Base-by-base conservation (phyloP, 805 yeast genomes). In the Hyphopichia homilentoma region DNA sequence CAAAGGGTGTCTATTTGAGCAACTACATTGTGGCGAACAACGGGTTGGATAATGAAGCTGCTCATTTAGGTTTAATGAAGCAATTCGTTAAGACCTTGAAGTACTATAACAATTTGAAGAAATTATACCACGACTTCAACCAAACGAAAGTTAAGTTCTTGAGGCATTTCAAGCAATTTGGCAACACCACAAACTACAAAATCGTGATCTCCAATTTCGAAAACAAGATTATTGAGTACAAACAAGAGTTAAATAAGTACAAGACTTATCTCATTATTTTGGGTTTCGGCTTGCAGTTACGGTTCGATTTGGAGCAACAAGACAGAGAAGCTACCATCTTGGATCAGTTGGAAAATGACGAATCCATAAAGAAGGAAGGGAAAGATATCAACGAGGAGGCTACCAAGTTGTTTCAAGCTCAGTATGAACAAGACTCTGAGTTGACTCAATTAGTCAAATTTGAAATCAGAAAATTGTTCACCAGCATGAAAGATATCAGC, bases 281-380 rank as follows among this genome's bases (percentile, higher is more conserved):
- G 26, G 74, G 70, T n/a, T 59, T 58, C 42, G 78, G 73, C 0
- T 62, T 73, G 36, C 66, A 62, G 35, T 52, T 71, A 36, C 59
- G 77, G 38, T 61, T 58, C 32, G 70, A 68, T 34, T 50, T 64
- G 37, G 67, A 65, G 37, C 58, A 49, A 24, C 58, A 54, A 32
- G 62, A 60, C 37, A 35, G 16, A n/a, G 31, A 33, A 19, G 26
- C 21, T 12, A 29, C 30, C 4, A 27, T 27, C 11, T 18, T 27
- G 20, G 30, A 27, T 18, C 30, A 27, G 9, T 27, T 27, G 16
- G 54, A 56, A 2, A 57, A 50, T 16, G 30, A 28, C 11, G 27
- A 23, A 6, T 7, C 28, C n/a, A 16, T 34, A 27, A 21, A 22
- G n/a, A 31, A 18, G 12, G 35, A 35, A n/a, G 35, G 23, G 4